phyloP scores from a whole-genome alignment of 2,329 filamentous ascomycete genomes.

The Cercospora berteroae region DNA sequence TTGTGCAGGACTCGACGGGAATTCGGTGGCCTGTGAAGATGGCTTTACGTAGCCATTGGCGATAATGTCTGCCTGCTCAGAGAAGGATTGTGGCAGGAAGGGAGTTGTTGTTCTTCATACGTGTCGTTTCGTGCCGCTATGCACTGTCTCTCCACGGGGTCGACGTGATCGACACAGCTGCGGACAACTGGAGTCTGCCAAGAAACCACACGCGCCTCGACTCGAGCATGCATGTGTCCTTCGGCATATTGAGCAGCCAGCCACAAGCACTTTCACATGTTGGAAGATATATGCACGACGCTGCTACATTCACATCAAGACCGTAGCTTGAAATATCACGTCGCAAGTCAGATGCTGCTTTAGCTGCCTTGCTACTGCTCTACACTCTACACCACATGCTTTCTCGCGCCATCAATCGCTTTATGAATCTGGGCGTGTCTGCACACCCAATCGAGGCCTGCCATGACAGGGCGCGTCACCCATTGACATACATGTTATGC shows the following conservation, averaged over 20 bases:
- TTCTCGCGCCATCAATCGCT: background rate
- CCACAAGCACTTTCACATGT: background rate
- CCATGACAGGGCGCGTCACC: background rate
- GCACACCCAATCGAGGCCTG: background rate
- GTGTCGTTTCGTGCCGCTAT: background rate
- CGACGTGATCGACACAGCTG: background rate
- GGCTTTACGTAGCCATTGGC: background rate
- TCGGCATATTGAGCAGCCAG: background rate
- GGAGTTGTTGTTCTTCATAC: background rate
- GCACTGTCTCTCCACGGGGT: constrained; percentile 2
- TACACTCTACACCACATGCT: background rate
- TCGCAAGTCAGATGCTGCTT: background rate
- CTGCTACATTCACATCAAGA: background rate
- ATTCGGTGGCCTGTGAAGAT: background rate
- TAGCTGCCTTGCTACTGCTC: background rate
- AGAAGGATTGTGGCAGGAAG: background rate
- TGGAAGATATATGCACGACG: background rate
- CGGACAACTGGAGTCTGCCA: background rate
- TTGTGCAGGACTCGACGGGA: background rate
- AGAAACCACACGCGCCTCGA: constrained; percentile 2
- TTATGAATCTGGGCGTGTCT: background rate
- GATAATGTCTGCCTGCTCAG: background rate
- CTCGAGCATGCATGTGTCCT: background rate
- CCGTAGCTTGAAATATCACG: background rate
- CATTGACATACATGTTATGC: background rate